Base-by-base conservation (phyloP, 345 rosid species). In the Citrus reticulata region DNA sequence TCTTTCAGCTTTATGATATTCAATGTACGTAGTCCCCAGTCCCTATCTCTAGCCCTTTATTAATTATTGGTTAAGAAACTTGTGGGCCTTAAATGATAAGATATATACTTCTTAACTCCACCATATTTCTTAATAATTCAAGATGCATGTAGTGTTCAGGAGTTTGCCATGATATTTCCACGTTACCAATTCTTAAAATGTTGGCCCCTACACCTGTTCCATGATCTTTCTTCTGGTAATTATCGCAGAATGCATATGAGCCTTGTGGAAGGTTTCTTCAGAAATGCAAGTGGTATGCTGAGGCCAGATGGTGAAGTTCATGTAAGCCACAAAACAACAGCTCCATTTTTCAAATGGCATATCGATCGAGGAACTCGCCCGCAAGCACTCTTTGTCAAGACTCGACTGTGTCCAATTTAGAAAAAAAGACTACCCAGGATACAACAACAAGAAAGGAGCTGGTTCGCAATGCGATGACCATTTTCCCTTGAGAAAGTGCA, bases 291-390 rank as follows among this genome's bases (percentile, higher is more conserved):
- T 59, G 64, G 32, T 25, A 83, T 90, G 88, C 76, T 91, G 27
- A 76, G 76, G 75, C 78, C 73, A 13, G 0, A 79, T 9, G 91
- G 92, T 17, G 85, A 92, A 84, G 61, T 89, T 16, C 92, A 91
- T 77, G 90, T 92, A 13, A 82, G 81, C 66, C 93, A 92, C 83
- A 91, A 90, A 83, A 88, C 85, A 30, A 77, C 75, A 1, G 20
- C 35, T 58, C 95, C 93, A 16, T 91, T 77, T 78, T 82, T 79
- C 83, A 3, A 37, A 46, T 92, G 97, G 94, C 83, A 88, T 55
- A 83, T 91, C 4, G 78, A 70, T 24, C 25, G 25, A 24, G 79
- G 88, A 85, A 77, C 91, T 91, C 22, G 92, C 89, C 20, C 17
- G 35, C 58, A 24, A 22, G 57, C 84, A 78, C 83, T 83, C 35